phyloP scores from a whole-genome alignment of 106 monocot species.

The Acorus gramineus region DNA sequence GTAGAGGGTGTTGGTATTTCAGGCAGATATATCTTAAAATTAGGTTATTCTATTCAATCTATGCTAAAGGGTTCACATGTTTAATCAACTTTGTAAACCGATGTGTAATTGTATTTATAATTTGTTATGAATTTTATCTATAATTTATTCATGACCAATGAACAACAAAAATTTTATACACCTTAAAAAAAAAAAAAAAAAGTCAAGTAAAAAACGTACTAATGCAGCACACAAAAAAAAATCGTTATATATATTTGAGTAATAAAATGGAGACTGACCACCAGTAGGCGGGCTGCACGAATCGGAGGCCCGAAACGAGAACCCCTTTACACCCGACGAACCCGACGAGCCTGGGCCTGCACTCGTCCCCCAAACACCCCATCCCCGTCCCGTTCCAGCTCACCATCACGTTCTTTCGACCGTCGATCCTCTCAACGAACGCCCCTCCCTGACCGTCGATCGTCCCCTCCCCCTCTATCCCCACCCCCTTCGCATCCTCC shows the following conservation, averaged over 20 bases:
- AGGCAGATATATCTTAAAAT: too few species aligned
- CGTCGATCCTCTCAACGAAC: conserved; percentile 46
- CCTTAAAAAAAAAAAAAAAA: too few species aligned
- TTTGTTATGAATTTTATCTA: too few species aligned
- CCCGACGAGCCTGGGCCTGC: conserved; percentile 77
- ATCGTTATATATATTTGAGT: neutral
- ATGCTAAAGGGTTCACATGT: too few species aligned
- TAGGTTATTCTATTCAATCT: too few species aligned
- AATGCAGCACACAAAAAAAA: too few species aligned
- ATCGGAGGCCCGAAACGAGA: conserved; percentile 40
- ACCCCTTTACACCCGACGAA: conserved; percentile 62
- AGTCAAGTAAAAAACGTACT: too few species aligned
- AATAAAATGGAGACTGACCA: conserved; percentile 35
- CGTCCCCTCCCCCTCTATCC: conserved; percentile 82
- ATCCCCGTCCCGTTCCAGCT: conserved; percentile 86
- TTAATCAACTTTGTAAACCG: too few species aligned
- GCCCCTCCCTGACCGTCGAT: conserved; percentile 71
- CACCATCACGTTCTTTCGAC: conserved; percentile 92
- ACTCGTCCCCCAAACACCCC: conserved; percentile 78
- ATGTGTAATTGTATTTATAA: too few species aligned
- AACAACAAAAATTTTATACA: too few species aligned
- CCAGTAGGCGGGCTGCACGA: conserved; percentile 86
- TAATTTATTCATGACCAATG: too few species aligned
- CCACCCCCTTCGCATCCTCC: conserved; percentile 55
- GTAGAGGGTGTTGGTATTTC: too few species aligned